phyloP scores from a whole-genome alignment of 2,329 filamentous ascomycete species.

The Diaporthe vexans region DNA sequence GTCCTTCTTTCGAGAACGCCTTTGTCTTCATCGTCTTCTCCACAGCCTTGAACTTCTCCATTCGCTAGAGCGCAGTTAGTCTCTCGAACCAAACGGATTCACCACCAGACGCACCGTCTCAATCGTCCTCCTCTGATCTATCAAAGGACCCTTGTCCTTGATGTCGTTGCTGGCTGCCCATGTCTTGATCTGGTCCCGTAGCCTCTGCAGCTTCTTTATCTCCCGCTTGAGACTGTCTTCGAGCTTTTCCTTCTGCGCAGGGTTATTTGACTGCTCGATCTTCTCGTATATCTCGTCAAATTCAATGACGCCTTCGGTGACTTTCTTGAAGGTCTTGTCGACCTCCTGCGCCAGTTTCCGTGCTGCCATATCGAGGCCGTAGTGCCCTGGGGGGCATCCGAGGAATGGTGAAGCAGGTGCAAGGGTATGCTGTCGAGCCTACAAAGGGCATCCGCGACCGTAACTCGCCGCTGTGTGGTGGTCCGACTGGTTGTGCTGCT shows the following conservation, averaged over 20 bases:
- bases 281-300: slow-evolving; percentile 98
- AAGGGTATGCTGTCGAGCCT: slow-evolving; percentile 31
- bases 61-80: slow-evolving; percentile 74
- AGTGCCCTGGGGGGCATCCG: slow-evolving; percentile 37
- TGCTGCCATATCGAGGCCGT: slow-evolving; percentile 80
- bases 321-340: slow-evolving; percentile 99
- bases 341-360: slow-evolving; percentile 98
- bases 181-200: slow-evolving; percentile 99
- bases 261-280: slow-evolving; percentile 92
- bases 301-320: slow-evolving; percentile 89
- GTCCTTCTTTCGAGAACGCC: slow-evolving; percentile 97
- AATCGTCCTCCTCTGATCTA: slow-evolving; percentile 95
- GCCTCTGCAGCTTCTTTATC: slow-evolving; percentile 99
- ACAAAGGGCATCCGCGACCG: neutral
- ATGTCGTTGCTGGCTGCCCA: slow-evolving; percentile 99
- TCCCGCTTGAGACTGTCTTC: slow-evolving; percentile 99
- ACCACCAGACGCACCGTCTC: slow-evolving; percentile 81
- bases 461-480: neutral
- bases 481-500: slow-evolving; percentile 9
- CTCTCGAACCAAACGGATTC: neutral
- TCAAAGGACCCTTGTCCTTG: slow-evolving; percentile 96
- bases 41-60: slow-evolving; percentile 99
- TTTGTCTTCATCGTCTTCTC: slow-evolving; percentile 99
- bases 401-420: slow-evolving; percentile 38
- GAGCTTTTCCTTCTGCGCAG: slow-evolving; percentile 96